Conservation (phyloP, 257 asterid species). For the Primulina eburnea region DNA sequence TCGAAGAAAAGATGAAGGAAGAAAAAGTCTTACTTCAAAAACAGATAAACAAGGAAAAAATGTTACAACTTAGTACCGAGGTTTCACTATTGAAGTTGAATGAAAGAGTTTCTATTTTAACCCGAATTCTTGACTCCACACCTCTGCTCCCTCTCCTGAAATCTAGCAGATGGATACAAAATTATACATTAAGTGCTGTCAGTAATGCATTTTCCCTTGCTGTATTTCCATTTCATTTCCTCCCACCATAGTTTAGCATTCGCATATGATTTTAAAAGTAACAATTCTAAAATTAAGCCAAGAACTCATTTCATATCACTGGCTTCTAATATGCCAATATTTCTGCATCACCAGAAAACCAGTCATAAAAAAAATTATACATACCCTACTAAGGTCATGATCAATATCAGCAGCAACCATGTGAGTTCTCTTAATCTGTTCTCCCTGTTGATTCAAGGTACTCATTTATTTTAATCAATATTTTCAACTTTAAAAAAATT, state of each 20-base stretch:
- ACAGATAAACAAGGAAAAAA: too few relatives aligned
- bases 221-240: not conserved
- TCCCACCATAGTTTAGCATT: not conserved
- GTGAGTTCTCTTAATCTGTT: conserved; percentile 83
- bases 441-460: conserved; percentile 92
- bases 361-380: conserved; percentile 19
- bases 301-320: not conserved
- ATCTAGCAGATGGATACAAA: too few relatives aligned
- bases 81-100: too few relatives aligned
- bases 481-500: too few relatives aligned
- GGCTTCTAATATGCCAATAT: not conserved
- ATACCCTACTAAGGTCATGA: conserved; percentile 88
- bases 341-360: not conserved
- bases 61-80: too few relatives aligned
- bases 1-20: too few relatives aligned
- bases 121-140: too few relatives aligned
- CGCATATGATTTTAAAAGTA: not conserved
- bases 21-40: too few relatives aligned
- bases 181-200: not conserved
- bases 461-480: conserved; percentile 27
- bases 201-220: not conserved
- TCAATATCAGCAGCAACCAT: conserved; percentile 83
- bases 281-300: too few relatives aligned
- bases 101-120: too few relatives aligned
- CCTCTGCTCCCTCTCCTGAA: too few relatives aligned